Evolutionary conservation across 2,329 filamentous ascomycete species (phyloP), one percentile per base, ranked within the genome.

Genomic region (Arthrobotrys musiformis): DNA sequence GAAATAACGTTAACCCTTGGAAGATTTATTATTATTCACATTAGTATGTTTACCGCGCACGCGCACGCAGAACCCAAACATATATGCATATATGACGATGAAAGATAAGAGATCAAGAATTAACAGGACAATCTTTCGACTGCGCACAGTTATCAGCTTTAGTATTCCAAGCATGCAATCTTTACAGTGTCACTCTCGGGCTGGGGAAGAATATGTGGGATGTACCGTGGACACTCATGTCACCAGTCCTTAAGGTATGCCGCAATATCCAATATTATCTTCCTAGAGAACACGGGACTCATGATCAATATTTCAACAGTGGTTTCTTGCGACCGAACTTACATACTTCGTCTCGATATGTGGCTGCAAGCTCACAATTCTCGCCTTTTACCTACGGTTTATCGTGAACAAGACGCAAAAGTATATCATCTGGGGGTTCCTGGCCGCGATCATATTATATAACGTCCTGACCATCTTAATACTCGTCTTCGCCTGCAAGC

Each of bases 271-370:
- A 42, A 9, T 22, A 17, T 17, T n/a, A 7, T 11, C 15, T 48
- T 33, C 3, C 19, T 40, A 26, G 28, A 26, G 5, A 30, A 19
- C 15, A 7, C 13, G n/a, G 15, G 8, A 22, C 33, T 24, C 28
- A 62, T 15, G 15, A 33, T 46, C n/a, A 42, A n/a, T 15, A n/a
- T n/a, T 13, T 1, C n/a, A 22, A 46, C 19, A 76, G 63, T 69
- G 70, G 63, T 76, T 76, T 52, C 46, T 69, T 17, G 70, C 70
- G 9, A 76, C 70, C 1, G 70, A 76, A 30, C 70, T 76, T 24
- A 76, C 63, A 48, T 76, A 76, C 22, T 76, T 76, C 58, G 63
- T 68, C 7, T 35, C 70, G 37, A 76, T 76, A 69, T 76, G 70
- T 24, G 63, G 63, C 37, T 76, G 70, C 64, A 76, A 76, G 56